phyloP scores from a whole-genome alignment of 2,329 filamentous ascomycete genomes.

The Penicillium concentricum region DNA sequence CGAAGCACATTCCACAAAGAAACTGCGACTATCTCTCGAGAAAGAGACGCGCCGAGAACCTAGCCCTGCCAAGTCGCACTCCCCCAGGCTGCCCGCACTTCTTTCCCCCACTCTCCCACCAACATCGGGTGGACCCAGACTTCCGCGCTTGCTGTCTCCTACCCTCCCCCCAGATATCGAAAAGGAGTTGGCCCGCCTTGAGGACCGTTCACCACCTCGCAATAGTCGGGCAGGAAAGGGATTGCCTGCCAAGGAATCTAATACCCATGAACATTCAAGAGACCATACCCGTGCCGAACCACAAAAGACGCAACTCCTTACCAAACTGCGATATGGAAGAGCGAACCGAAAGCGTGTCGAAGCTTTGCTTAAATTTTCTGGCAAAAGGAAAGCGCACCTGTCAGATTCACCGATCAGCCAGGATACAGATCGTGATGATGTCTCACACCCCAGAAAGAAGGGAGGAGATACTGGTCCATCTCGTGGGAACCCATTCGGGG shows the following conservation, averaged over 20 bases:
- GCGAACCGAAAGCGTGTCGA: constrained; percentile 50
- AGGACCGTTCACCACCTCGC: constrained; percentile 33
- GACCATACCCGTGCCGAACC: constrained; percentile 1
- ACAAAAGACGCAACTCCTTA: constrained; percentile 39
- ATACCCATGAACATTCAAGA: constrained; percentile 6
- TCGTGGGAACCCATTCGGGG: constrained; percentile 14
- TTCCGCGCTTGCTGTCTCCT: constrained; percentile 58
- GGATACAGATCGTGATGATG: constrained; percentile 24
- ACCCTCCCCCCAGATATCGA: constrained; percentile 57
- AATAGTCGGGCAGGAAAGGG: constrained; percentile 3
- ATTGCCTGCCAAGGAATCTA: constrained; percentile 8
- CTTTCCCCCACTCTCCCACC: constrained; percentile 45
- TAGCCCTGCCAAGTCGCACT: constrained; percentile 23
- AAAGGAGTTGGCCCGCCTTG: constrained; percentile 49
- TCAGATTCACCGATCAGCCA: constrained; percentile 26
- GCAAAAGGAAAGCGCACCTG: constrained; percentile 34
- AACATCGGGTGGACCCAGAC: constrained; percentile 38
- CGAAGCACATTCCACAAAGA: constrained; percentile 39
- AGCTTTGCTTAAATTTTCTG: constrained; percentile 45
- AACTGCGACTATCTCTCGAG: constrained; percentile 40
- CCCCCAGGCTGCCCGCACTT: constrained; percentile 35
- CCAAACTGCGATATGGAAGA: constrained; percentile 54
- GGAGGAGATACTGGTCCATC: constrained; percentile 12
- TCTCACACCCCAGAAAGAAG: constrained; percentile 17
- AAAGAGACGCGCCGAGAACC: constrained; percentile 26